Evolutionary conservation across 345 rosid species (phyloP).

Genomic region (Murraya paniculata): DNA sequence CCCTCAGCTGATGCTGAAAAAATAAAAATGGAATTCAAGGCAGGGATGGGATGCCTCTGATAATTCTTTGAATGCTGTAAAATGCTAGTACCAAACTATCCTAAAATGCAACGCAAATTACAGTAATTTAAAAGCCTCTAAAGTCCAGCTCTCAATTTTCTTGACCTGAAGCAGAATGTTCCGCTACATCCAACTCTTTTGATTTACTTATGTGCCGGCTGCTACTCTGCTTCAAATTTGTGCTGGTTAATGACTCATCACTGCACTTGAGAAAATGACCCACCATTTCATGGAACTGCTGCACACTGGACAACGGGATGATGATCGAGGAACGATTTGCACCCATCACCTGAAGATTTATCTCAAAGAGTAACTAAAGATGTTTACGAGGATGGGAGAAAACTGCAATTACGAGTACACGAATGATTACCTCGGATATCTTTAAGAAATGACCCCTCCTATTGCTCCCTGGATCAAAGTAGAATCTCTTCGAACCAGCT

Average conservation of each 20-base stretch:
- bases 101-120: too few relatives aligned
- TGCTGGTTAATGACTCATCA: neutral
- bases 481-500: conserved; percentile 3
- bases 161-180: neutral
- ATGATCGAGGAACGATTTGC: neutral
- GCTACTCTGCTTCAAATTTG: neutral
- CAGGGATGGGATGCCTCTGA: too few relatives aligned
- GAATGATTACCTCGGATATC: neutral
- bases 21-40: too few relatives aligned
- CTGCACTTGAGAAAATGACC: neutral
- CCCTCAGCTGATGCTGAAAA: too few relatives aligned
- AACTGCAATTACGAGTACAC: too few relatives aligned
- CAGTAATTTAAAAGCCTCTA: neutral
- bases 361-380: neutral
- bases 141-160: neutral
- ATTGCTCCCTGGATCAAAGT: conserved; percentile 13
- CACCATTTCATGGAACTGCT: conserved; percentile 13
- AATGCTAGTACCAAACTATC: too few relatives aligned
- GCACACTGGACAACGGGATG: neutral
- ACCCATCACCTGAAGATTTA: neutral
- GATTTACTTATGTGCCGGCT: neutral
- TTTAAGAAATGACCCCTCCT: neutral
- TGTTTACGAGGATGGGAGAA: neutral
- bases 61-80: too few relatives aligned
- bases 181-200: neutral